Base-by-base conservation (phyloP, 371 early-diverging fungal genomes). In the Mortierella sp. region DNA sequence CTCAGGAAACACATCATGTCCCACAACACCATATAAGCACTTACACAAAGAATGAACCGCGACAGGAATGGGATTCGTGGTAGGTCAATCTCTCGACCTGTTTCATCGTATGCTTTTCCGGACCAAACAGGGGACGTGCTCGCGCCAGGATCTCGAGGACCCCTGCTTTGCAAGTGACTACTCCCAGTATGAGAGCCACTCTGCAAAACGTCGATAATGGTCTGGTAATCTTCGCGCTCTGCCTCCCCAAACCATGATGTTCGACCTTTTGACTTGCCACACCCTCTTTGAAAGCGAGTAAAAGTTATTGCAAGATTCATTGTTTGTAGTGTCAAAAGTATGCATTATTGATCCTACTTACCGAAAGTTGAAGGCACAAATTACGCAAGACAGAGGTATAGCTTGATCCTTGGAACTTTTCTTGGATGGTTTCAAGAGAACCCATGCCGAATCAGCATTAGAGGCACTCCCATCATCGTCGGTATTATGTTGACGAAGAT, bases 161-260 rank as follows among this genome's bases (percentile, higher is more conserved):
- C 71, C 17, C 40, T 13, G 15, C n/a, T 61, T 28, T 59, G 40
- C 17, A 64, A 40, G 15, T 71, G 67, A 10, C 43, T 62, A 19
- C 22, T 58, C 28, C 61, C 43, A 2, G 66, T 34, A 15, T 53
- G 62, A 10, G 71, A 59, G 19, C 81, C 71, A 12, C 81, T 80
- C 62, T 80, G 63, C 4, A 86, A 22, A 67, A 83, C 78, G 32
- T 88, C 80, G 9, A 89, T 63, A 2, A 87, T 83, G 2, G 86
- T 83, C 51, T 83, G 70, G 56, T 89, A 89, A 60, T 89, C 89
- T 13, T 84, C 85, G 49, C 86, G 82, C 63, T 89, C 90, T 5
- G 87, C 83, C 64, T 87, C 86, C 15, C 85, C 90, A 9, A 87
- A 86, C 89, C 89, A 89, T 28, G 89, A 88, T 0, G 90, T 88